These are phyloP conservation scores for Neospora caninum DNA, from an alignment of 169 alveolate genomes.

Conservation along the genomic window DNA sequence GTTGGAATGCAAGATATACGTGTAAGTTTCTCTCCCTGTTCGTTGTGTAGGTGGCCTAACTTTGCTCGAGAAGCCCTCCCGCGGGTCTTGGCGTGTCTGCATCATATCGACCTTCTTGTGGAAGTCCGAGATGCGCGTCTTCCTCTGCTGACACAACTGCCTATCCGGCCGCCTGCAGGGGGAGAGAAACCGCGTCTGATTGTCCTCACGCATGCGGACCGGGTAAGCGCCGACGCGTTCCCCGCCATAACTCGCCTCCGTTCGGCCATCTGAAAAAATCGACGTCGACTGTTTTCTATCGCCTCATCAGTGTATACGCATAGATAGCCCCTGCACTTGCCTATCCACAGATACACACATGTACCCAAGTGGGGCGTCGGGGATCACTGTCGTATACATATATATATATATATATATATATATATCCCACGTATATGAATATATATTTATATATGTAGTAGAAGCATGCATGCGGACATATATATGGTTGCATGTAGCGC, in stretches of 20 bases:
- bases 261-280: too few species aligned
- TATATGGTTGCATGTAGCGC: too few species aligned
- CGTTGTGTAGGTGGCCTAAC: slow-evolving; percentile 26
- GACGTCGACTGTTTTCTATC: too few species aligned
- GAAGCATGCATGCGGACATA: not conserved
- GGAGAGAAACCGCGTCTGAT: slow-evolving; percentile 45
- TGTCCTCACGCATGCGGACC: slow-evolving; percentile 57
- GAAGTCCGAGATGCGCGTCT: slow-evolving; percentile 61
- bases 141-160: slow-evolving; percentile 50
- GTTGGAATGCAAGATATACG: too few species aligned
- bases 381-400: too few species aligned
- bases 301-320: too few species aligned
- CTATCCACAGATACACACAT: too few species aligned
- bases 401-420: not conserved
- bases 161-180: slow-evolving; percentile 46
- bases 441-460: too few species aligned
- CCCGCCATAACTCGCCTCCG: too few species aligned
- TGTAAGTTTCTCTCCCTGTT: too few species aligned
- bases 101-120: slow-evolving; percentile 26
- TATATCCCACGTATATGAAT: not conserved
- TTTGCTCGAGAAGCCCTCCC: slow-evolving; percentile 35
- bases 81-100: slow-evolving; percentile 8
- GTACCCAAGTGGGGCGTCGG: too few species aligned
- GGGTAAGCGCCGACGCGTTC: not conserved
- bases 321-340: too few species aligned